Percentiles rank a stretch among this genome's conserved stretches.
phyloP scores from a whole-genome alignment of 805 yeast genomes.

The Cyberlindnera saturnus region DNA sequence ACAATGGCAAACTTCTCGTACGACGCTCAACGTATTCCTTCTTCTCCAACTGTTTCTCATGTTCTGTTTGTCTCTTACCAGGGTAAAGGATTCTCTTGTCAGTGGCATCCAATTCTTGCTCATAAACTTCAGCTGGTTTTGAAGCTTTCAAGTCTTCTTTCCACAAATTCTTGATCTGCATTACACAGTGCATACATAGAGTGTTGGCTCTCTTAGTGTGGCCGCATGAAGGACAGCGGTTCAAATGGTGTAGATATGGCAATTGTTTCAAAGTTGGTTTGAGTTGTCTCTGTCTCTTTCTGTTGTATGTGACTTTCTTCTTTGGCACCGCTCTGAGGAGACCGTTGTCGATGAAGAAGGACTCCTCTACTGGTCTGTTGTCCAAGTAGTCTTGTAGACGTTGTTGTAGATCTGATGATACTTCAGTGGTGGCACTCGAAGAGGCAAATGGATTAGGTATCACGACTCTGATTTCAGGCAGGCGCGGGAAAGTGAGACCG shows the following conservation, averaged over 20 bases:
- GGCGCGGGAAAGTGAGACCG: conserved; percentile 17
- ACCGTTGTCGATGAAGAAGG: conserved; percentile 56
- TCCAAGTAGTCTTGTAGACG: conserved; percentile 27
- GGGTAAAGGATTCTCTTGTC: conserved; percentile 71
- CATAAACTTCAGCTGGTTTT: conserved; percentile 15
- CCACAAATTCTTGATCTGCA: conserved; percentile 74
- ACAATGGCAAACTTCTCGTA: conserved; percentile 51
- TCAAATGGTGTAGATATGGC: conserved; percentile 67
- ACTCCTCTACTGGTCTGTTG: conserved; percentile 24
- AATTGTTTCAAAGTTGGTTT: conserved; percentile 81
- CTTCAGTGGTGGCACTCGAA: conserved; percentile 3
- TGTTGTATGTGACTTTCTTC: conserved; percentile 83
- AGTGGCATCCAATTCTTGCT: conserved; percentile 38
- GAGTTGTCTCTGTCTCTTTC: conserved; percentile 76
- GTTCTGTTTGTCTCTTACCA: conserved; percentile 50
- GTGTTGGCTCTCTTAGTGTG: conserved; percentile 84
- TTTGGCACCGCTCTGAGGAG: conserved; percentile 86
- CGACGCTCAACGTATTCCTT: conserved; percentile 52
- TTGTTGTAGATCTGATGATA: conserved; percentile 9
- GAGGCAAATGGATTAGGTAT: conserved; percentile 20
- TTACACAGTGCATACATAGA: conserved; percentile 88
- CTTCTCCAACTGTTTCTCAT: conserved; percentile 40
- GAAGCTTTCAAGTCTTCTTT: conserved; percentile 33
- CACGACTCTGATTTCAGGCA: conserved; percentile 21
- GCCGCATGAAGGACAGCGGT: conserved; percentile 95